Conservation (phyloP, 148 eudicot species). For the Rhododendron williamsianum region DNA sequence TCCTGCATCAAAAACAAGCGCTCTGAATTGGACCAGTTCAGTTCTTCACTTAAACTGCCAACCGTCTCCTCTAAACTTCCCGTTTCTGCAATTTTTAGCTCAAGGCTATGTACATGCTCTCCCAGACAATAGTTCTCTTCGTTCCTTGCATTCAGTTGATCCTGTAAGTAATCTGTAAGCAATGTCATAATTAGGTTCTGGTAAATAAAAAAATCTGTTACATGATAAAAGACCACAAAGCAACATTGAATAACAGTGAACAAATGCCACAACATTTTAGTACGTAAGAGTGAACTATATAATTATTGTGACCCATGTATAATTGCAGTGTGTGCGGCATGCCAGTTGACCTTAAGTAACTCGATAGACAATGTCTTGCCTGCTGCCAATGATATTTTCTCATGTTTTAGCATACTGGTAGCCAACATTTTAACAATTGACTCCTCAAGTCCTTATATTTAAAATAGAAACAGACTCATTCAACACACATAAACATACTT, state of each 20-base stretch:
- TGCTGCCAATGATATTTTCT: not conserved
- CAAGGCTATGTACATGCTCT: slow-evolving; percentile 35
- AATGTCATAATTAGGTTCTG: slow-evolving; percentile 12
- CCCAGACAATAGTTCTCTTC: slow-evolving; percentile 34
- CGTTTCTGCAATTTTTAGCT: slow-evolving; percentile 29
- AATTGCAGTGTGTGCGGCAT: not conserved
- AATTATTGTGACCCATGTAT: not conserved
- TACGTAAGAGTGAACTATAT: not conserved
- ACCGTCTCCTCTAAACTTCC: slow-evolving; percentile 43
- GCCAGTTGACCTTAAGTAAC: not conserved
- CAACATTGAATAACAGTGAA: not conserved
- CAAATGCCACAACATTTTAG: not conserved
- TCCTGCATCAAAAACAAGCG: slow-evolving; percentile 34
- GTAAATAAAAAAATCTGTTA: not conserved
- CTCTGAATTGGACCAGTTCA: slow-evolving; percentile 42
- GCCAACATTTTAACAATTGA: not conserved
- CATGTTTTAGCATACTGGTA: not conserved
- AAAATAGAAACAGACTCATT: not conserved
- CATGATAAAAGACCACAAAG: not conserved
- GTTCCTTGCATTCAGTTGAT: slow-evolving; percentile 51
- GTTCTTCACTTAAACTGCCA: slow-evolving; percentile 39
- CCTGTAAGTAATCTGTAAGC: slow-evolving; percentile 67
- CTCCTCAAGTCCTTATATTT: not conserved
- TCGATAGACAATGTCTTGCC: not conserved
- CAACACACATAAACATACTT: not conserved